phyloP scores from a whole-genome alignment of 257 asterid genomes.

The Rauvolfia tetraphylla region DNA sequence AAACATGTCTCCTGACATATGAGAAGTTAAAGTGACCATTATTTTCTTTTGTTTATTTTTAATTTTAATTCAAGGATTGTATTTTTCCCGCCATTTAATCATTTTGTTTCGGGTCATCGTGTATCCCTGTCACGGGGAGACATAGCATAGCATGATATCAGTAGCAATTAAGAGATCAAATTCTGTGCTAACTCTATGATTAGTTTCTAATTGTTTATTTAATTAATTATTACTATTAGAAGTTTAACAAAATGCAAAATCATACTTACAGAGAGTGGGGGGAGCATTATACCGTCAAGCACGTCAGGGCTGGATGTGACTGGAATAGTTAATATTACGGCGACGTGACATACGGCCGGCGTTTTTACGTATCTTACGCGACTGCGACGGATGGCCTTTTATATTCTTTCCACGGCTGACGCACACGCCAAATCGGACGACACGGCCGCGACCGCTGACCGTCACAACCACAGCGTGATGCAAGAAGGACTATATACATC shows the following conservation, averaged over 20 bases:
- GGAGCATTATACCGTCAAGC: constrained; percentile 21
- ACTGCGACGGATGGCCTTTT: constrained; percentile 17
- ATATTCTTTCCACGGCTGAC: not conserved
- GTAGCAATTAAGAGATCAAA: too few relatives aligned
- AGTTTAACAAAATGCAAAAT: too few relatives aligned
- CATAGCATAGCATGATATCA: too few relatives aligned
- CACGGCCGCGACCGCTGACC: constrained; percentile 7
- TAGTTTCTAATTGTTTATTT: not conserved
- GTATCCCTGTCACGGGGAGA: too few relatives aligned
- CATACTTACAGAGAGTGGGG: not conserved
- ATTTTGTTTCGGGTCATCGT: too few relatives aligned
- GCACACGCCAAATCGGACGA: not conserved
- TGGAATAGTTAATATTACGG: constrained; percentile 37
- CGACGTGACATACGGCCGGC: constrained; percentile 47
- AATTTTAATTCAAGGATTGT: too few relatives aligned
- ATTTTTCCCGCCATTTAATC: too few relatives aligned
- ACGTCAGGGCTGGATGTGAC: constrained; percentile 41
- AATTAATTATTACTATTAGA: not conserved
- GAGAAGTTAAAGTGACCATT: too few relatives aligned
- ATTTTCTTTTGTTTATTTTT: too few relatives aligned
- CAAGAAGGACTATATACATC: too few relatives aligned
- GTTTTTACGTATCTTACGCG: constrained; percentile 34
- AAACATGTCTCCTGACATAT: too few relatives aligned
- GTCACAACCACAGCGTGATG: not conserved
- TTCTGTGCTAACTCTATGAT: not conserved